Percentiles rank a stretch among this genome's conserved stretches.
Conservation (phyloP, 805 yeast species). For the Suhomyces sp. region DNA sequence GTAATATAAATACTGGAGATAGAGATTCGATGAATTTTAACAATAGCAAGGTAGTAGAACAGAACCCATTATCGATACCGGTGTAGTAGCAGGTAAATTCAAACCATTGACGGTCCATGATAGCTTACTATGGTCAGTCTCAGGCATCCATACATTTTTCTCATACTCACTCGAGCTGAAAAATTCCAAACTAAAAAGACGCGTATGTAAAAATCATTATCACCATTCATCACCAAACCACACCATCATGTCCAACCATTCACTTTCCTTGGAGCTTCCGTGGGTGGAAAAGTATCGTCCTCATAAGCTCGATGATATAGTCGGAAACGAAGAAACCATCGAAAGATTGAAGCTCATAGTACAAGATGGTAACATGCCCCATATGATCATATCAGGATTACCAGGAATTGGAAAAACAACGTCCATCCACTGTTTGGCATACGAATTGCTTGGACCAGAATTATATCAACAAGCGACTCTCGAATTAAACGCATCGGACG, state of each 20-base stretch:
- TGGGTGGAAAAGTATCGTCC: slow-evolving; percentile 97
- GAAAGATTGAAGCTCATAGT: slow-evolving; percentile 83
- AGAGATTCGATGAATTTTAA: too few species aligned
- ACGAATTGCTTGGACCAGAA: slow-evolving; percentile 69
- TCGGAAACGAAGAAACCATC: slow-evolving; percentile 90
- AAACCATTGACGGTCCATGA: too few species aligned
- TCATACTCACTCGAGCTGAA: too few species aligned
- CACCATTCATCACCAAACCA: too few species aligned
- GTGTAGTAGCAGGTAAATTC: too few species aligned
- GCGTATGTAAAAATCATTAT: too few species aligned
- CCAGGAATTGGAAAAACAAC: slow-evolving; percentile 99
- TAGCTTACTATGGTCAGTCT: too few species aligned
- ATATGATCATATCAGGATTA: slow-evolving; percentile 88
- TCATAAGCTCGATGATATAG: slow-evolving; percentile 71
- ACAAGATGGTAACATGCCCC: slow-evolving; percentile 94
- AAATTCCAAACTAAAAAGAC: too few species aligned
- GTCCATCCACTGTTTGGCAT: slow-evolving; percentile 85
- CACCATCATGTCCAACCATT: slow-evolving; percentile 12
- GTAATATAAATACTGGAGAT: too few species aligned
- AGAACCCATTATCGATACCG: too few species aligned
- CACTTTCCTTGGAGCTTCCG: slow-evolving; percentile 35
- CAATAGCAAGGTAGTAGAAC: too few species aligned
- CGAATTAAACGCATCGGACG: slow-evolving; percentile 95
- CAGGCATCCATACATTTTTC: too few species aligned
- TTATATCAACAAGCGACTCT: slow-evolving; percentile 77